phyloP scores from a whole-genome alignment of 2,329 filamentous ascomycete species.

The Cucurbitaria berberidis region DNA sequence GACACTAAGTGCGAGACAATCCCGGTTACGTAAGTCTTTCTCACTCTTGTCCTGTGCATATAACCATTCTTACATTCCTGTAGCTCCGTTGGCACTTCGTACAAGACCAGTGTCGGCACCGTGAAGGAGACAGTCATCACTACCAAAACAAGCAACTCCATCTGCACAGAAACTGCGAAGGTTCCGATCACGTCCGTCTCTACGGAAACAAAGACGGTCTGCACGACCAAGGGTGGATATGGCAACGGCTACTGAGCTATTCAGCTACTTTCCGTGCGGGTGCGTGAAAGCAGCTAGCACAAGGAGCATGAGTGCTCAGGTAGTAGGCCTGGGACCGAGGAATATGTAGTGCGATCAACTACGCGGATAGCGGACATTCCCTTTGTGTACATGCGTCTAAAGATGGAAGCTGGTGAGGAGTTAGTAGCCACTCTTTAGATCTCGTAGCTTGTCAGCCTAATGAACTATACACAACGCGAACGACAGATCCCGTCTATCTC shows the following conservation, averaged over 20 bases:
- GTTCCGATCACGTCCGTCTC: conserved; percentile 22
- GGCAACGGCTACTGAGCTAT: conserved; percentile 1
- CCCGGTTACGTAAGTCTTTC: conserved; percentile 23
- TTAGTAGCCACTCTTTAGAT: background rate
- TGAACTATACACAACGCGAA: background rate
- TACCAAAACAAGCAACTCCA: conserved; percentile 11
- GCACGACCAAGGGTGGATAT: conserved; percentile 22
- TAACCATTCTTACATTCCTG: conserved; percentile 2
- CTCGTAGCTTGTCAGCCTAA: background rate
- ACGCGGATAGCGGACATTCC: background rate
- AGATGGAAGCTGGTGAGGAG: background rate
- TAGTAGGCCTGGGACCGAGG: background rate
- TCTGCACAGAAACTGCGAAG: conserved; percentile 24
- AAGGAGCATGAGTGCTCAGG: background rate
- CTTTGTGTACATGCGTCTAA: background rate
- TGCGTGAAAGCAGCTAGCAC: background rate
- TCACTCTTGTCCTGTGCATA: background rate
- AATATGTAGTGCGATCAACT: background rate
- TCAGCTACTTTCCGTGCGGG: background rate
- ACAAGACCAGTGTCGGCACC: conserved; percentile 21
- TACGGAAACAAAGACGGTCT: conserved; percentile 27
- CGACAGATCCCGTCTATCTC: background rate
- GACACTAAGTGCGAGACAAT: conserved; percentile 17
- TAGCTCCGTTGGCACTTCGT: conserved; percentile 22
- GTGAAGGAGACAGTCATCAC: conserved; percentile 17